A percentile compares a stretch with the other conserved stretches of the same genome.
Evolutionary conservation across 2,329 filamentous ascomycete genomes (phyloP).

Genomic region (Calonectria hongkongensis): DNA sequence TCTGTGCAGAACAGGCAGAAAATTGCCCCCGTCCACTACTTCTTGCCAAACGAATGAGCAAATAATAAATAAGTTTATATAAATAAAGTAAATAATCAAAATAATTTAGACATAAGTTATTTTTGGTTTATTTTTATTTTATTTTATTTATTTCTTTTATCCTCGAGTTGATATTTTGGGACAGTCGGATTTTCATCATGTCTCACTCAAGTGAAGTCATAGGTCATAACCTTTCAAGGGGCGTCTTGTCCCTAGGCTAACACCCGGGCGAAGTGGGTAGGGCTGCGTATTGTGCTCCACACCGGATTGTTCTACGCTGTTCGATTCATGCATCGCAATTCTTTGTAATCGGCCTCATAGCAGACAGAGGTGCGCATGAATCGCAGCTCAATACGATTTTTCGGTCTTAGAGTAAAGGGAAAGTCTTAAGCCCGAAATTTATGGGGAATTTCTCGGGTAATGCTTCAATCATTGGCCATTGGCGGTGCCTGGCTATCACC

Average conservation of each 20-base stretch:
- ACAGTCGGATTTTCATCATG: no score
- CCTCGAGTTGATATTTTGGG: no score
- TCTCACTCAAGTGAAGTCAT: no score
- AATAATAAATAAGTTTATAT: no score
- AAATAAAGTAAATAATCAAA: no score
- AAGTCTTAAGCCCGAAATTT: conserved; percentile 9
- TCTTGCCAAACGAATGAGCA: no score
- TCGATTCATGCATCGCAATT: not conserved
- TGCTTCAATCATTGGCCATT: not conserved
- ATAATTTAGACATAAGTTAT: no score
- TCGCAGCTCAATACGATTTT: conserved; percentile 8
- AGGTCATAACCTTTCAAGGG: no score
- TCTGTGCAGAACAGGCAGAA: no score
- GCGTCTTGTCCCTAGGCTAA: not conserved
- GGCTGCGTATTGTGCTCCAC: not conserved
- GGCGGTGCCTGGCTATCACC: not conserved
- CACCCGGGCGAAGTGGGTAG: not conserved
- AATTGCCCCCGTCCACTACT: no score
- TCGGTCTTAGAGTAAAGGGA: not conserved
- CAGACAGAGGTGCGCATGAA: not conserved
- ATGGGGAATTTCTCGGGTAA: not conserved
- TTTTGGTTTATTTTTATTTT: no score
- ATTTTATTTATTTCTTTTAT: no score
- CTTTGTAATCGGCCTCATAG: conserved; percentile 1
- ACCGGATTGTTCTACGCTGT: not conserved